Conservation (phyloP, 2,329 filamentous ascomycete species). For the Erysiphe pulchra region DNA sequence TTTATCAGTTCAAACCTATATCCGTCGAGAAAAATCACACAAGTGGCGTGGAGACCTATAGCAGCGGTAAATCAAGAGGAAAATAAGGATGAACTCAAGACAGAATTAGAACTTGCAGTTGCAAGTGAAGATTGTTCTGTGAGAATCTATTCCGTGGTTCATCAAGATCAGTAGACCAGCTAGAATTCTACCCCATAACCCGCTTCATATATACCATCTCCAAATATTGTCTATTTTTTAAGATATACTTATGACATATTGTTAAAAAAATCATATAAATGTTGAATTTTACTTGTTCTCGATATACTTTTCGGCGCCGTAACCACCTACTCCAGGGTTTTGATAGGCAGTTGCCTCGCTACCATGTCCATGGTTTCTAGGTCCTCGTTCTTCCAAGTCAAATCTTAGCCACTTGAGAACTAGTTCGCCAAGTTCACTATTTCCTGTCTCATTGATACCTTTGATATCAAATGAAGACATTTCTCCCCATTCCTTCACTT, state of each 20-base stretch:
- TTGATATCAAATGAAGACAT: constrained; percentile 37
- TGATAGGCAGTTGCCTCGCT: constrained; percentile 23
- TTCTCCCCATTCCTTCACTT: constrained; percentile 62
- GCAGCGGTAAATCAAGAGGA: not conserved
- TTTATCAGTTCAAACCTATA: constrained; percentile 20
- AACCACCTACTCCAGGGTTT: constrained; percentile 33
- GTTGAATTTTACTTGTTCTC: too few species aligned
- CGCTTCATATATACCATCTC: too few species aligned
- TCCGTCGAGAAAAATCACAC: constrained; percentile 15
- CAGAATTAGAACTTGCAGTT: constrained; percentile 10
- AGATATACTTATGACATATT: too few species aligned
- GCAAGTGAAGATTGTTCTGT: constrained; percentile 32
- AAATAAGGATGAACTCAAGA: constrained; percentile 1
- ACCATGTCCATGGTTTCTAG: constrained; percentile 24
- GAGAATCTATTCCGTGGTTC: constrained; percentile 22
- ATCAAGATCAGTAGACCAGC: not conserved
- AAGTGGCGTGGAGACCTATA: constrained; percentile 41
- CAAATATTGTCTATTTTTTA: too few species aligned
- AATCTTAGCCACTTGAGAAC: constrained; percentile 69
- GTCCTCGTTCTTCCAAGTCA: constrained; percentile 56
- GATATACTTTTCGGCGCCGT: constrained; percentile 22
- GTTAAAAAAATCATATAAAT: too few species aligned
- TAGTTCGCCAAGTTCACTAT: constrained; percentile 64
- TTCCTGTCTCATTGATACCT: constrained; percentile 25
- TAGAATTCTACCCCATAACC: not conserved